Percentiles rank a stretch among this genome's conserved stretches.
Conservation (phyloP, 768 basidiomycete genomes). For the Podaxis sp. region DNA sequence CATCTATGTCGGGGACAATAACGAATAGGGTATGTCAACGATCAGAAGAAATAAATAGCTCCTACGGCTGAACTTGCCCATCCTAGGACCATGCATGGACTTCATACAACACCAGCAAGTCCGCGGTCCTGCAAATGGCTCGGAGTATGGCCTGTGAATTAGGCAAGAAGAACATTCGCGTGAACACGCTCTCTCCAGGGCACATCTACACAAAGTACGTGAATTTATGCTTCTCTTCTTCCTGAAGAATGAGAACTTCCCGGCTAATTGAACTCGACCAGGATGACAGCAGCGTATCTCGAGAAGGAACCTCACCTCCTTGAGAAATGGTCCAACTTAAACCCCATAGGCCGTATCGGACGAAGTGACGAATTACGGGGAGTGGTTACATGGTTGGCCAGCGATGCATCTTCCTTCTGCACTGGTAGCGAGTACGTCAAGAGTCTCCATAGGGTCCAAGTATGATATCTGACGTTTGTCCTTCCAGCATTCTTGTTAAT, state of each 20-base stretch:
- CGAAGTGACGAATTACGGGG: slow-evolving; percentile 73
- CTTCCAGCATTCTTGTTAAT: slow-evolving; percentile 53
- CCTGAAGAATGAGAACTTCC: background rate
- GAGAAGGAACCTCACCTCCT: slow-evolving; percentile 62
- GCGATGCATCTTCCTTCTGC: slow-evolving; percentile 75
- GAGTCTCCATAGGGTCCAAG: slow-evolving; percentile 1
- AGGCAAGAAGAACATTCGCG: slow-evolving; percentile 62
- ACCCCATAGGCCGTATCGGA: slow-evolving; percentile 72
- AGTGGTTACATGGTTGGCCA: slow-evolving; percentile 69
- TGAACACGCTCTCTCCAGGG: slow-evolving; percentile 77
- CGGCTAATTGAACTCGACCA: slow-evolving; percentile 23
- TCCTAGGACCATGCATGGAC: slow-evolving; percentile 71
- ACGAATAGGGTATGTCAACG: slow-evolving; percentile 58
- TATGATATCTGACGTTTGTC: background rate
- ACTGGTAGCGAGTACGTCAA: slow-evolving; percentile 80
- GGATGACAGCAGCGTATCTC: slow-evolving; percentile 75
- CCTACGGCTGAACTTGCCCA: background rate
- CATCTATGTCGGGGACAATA: slow-evolving; percentile 69
- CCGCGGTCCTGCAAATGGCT: slow-evolving; percentile 77
- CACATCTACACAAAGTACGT: slow-evolving; percentile 69
- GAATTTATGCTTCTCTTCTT: background rate
- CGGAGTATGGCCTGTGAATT: slow-evolving; percentile 84
- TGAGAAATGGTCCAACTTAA: slow-evolving; percentile 66
- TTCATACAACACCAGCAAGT: slow-evolving; percentile 77
- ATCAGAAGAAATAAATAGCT: background rate